phyloP scores from a whole-genome alignment of 768 basidiomycete genomes.

The Boletus reticulatus region DNA sequence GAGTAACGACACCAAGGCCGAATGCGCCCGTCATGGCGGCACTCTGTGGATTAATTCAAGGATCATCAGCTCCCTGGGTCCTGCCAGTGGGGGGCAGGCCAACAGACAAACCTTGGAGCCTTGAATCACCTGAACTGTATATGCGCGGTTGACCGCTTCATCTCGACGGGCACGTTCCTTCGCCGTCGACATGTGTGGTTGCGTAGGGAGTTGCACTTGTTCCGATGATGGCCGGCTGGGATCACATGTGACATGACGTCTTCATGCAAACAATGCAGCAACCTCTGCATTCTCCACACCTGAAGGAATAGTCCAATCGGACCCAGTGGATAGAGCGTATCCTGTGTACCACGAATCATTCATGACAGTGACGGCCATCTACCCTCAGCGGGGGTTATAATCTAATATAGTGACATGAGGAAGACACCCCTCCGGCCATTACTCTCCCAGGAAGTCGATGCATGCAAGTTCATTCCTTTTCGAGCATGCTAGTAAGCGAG shows the following conservation, averaged over 20 bases:
- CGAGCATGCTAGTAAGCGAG: constrained; percentile 38
- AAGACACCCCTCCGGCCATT: not conserved
- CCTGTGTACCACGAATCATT: not conserved
- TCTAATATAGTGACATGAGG: no score
- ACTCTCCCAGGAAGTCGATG: constrained; percentile 23
- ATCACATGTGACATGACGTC: not conserved
- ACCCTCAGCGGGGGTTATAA: no score
- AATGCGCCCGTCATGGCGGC: constrained; percentile 50
- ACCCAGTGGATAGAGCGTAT: not conserved
- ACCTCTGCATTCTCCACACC: not conserved
- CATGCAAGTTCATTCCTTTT: constrained; percentile 36
- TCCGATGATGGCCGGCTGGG: no score
- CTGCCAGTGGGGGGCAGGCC: not conserved
- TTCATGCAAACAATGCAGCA: no score
- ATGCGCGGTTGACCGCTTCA: constrained; percentile 57
- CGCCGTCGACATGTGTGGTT: constrained; percentile 26
- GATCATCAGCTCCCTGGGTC: not conserved
- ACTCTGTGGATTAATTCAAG: constrained; percentile 38
- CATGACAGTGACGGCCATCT: no score
- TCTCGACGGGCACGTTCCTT: constrained; percentile 39
- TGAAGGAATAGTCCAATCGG: not conserved
- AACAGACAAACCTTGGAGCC: constrained; percentile 47
- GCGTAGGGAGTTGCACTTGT: no score
- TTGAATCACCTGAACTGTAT: constrained; percentile 56
- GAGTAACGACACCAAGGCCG: constrained; percentile 57